Evolutionary conservation across 805 yeast genomes (phyloP).

Genomic region (Huiozyma sinensis): DNA sequence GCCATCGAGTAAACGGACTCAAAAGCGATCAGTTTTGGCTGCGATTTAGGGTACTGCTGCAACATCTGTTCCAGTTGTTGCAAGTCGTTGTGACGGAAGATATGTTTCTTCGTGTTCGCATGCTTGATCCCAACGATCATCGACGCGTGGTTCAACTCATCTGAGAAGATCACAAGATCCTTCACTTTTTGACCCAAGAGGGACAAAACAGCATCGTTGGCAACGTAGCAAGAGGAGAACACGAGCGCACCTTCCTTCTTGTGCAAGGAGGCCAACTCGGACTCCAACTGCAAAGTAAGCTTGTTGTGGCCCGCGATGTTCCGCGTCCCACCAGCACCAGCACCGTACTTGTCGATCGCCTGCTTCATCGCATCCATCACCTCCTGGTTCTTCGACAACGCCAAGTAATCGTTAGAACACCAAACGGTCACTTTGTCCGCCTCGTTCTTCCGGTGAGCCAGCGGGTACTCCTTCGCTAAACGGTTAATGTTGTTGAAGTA

Average conservation of each 20-base stretch:
- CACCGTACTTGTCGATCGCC: slow-evolving; percentile 81
- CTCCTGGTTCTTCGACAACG: slow-evolving; percentile 76
- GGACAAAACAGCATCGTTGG: slow-evolving; percentile 90
- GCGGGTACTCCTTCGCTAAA: slow-evolving; percentile 85
- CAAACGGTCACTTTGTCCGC: slow-evolving; percentile 90
- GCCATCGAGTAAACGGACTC: slow-evolving; percentile 98
- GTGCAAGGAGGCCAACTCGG: slow-evolving; percentile 81
- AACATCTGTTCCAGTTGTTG: slow-evolving; percentile 71
- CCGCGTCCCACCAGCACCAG: slow-evolving; percentile 99
- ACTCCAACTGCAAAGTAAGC: slow-evolving; percentile 80
- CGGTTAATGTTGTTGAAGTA: slow-evolving; percentile 96
- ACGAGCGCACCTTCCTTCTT: slow-evolving; percentile 92
- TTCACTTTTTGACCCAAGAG: slow-evolving; percentile 84
- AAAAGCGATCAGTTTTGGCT: slow-evolving; percentile 92
- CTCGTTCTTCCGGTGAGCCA: slow-evolving; percentile 71
- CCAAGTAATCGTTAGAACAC: slow-evolving; percentile 97
- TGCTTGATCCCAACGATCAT: slow-evolving; percentile 95
- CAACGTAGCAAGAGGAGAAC: slow-evolving; percentile 91
- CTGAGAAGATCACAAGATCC: slow-evolving; percentile 84
- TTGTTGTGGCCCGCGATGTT: slow-evolving; percentile 96
- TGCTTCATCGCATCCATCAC: slow-evolving; percentile 68
- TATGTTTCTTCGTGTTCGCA: slow-evolving; percentile 77
- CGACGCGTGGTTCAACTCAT: slow-evolving; percentile 90
- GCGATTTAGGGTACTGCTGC: slow-evolving; percentile 69
- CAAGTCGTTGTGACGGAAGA: slow-evolving; percentile 86